Evolutionary conservation across 805 yeast genomes (phyloP), one percentile per base, ranked within the genome.

Genomic region (Kurtzmaniella fragi): DNA sequence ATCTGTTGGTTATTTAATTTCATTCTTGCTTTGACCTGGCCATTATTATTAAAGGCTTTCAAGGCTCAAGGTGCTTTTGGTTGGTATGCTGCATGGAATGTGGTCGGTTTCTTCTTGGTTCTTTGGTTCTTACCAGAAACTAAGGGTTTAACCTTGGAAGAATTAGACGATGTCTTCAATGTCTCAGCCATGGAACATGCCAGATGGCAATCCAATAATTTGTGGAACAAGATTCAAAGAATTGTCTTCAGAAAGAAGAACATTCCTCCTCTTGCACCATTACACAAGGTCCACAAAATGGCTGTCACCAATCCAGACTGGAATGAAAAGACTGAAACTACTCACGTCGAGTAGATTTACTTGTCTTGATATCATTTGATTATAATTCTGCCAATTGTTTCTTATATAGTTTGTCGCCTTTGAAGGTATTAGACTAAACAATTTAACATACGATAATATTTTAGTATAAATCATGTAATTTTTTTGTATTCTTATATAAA

Each of bases 61-160:
- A 78, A 76, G 40, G 75, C 88, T 2, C 86, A 82, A 47, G 95
- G 96, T 59, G 95, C 95, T 3, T 87, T 84, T 56, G 89, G 93
- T 11, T 87, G 80, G 74, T 87, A 85, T 54, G 95, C 93, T 1
- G 95, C 82, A 11, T 83, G 91, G 90, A 86, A 86, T 58, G 49
- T 79, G 42, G 64, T 79, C 39, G 86, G 85, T 0, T 80, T 80
- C 67, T 77, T 80, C 62, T 49, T 85, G 51, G 85, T 84, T 4
- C 71, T 85, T 39, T 80, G 84, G 73, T 67, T 43, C 44, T 38
- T 16, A 32, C 46, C 25, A 35, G 44, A 81, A 52, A 81, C 87
- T 3, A 78, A 77, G 61, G 78, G 78, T 27, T 72, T 80, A 45
- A 80, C 91, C 0, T 72, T 84, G 51, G 93, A 84, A 61, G 88